A percentile compares a stretch with the other conserved stretches of the same genome.
Conservation (phyloP, 805 yeast genomes). For the Wickerhamomyces bovis region DNA sequence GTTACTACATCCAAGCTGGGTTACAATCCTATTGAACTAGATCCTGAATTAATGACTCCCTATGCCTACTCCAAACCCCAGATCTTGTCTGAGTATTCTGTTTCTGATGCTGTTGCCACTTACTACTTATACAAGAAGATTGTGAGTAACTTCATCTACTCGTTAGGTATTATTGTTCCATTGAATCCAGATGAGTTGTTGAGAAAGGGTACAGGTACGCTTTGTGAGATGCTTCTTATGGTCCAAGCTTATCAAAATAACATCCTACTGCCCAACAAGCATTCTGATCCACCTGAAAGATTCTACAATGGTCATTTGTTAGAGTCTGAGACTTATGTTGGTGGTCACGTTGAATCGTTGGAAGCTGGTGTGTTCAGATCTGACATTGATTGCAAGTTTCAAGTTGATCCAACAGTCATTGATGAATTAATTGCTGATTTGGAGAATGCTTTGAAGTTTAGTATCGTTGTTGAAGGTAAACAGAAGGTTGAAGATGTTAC, state of each 20-base stretch:
- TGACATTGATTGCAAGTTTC: slow-evolving; percentile 72
- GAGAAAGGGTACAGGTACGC: slow-evolving; percentile 96
- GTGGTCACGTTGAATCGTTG: slow-evolving; percentile 96
- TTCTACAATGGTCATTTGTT: slow-evolving; percentile 91
- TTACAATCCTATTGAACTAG: slow-evolving; percentile 92
- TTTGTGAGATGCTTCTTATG: slow-evolving; percentile 96
- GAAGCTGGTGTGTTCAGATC: slow-evolving; percentile 98
- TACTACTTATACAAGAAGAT: slow-evolving; percentile 93
- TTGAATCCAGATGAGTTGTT: slow-evolving; percentile 93
- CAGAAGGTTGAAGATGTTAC: slow-evolving; percentile 69
- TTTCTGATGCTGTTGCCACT: slow-evolving; percentile 98
- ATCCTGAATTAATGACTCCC: slow-evolving; percentile 97
- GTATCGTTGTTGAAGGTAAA: slow-evolving; percentile 75
- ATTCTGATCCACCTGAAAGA: slow-evolving; percentile 88
- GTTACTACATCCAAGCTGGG: slow-evolving; percentile 95
- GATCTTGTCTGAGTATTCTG: slow-evolving; percentile 89
- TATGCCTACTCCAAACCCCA: slow-evolving; percentile 95
- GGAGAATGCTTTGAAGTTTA: slow-evolving; percentile 71
- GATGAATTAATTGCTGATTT: slow-evolving; percentile 73
- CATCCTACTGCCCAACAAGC: slow-evolving; percentile 88
- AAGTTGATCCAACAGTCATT: slow-evolving; percentile 73
- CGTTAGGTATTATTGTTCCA: slow-evolving; percentile 93
- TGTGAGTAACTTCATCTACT: slow-evolving; percentile 94
- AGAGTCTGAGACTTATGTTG: slow-evolving; percentile 96
- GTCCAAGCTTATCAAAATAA: slow-evolving; percentile 83